Conservation (phyloP, 225 moss, liverwort and hornwort genomes). For the Ulota crispa region DNA sequence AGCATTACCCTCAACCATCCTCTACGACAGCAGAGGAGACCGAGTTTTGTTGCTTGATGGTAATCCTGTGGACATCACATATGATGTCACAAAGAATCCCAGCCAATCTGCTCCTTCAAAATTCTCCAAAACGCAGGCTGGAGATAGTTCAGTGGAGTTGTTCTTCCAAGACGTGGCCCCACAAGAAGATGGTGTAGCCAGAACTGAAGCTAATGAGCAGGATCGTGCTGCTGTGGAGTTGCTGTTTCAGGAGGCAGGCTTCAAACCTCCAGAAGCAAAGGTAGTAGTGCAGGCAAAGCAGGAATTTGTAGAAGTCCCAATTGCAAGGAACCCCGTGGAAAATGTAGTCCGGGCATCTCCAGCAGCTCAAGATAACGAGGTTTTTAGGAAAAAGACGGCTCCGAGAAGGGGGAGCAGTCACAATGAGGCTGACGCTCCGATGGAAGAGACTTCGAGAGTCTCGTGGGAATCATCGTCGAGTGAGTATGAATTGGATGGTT, state of each 20-base stretch:
- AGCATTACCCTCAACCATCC: constrained; percentile 18
- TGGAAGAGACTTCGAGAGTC: constrained; percentile 13
- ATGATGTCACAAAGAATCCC: constrained; percentile 15
- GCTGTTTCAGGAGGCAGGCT: constrained; percentile 22
- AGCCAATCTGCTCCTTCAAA: constrained; percentile 27
- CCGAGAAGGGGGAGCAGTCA: constrained; percentile 5
- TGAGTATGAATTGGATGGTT: constrained; percentile 20
- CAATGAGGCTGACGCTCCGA: constrained; percentile 7
- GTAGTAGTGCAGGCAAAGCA: constrained; percentile 15
- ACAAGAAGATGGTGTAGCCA: constrained; percentile 2
- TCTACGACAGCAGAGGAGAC: constrained; percentile 31
- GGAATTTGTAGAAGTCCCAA: background rate
- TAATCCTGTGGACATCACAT: constrained; percentile 15
- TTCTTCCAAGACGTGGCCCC: constrained; percentile 31
- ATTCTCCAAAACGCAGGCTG: constrained; percentile 13
- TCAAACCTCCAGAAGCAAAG: constrained; percentile 17
- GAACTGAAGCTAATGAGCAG: constrained; percentile 16
- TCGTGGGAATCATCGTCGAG: constrained; percentile 1
- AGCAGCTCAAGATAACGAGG: constrained; percentile 1
- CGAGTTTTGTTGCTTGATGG: constrained; percentile 30
- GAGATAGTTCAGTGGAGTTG: constrained; percentile 27
- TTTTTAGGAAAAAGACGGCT: background rate
- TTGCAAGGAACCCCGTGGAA: background rate
- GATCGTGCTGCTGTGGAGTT: constrained; percentile 15
- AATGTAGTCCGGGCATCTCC: constrained; percentile 26